Conservation (phyloP, 495 filamentous ascomycete species). For the Elaphomyces granulatus region DNA sequence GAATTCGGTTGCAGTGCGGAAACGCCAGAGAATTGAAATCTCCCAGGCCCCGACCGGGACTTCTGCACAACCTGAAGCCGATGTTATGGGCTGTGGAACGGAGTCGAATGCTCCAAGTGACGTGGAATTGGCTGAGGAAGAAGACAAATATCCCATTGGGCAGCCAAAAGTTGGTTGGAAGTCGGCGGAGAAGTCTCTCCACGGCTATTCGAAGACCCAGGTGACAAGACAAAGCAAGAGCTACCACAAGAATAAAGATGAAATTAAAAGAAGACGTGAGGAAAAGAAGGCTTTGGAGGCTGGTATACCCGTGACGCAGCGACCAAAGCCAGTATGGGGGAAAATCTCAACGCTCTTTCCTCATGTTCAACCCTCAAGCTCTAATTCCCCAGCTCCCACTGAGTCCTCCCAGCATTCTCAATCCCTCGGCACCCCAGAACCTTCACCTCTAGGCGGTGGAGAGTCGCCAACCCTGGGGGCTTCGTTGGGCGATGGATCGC, state of each 20-base stretch:
- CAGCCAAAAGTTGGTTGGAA: neutral
- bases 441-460: neutral
- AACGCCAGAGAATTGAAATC: no score
- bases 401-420: neutral
- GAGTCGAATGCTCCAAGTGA: neutral
- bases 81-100: no score
- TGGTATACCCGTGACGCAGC: neutral
- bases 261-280: neutral
- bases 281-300: neutral
- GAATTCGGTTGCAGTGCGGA: neutral
- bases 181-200: neutral
- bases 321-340: neutral
- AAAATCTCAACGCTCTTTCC: neutral
- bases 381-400: neutral
- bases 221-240: neutral
- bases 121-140: neutral
- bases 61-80: no score
- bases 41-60: no score
- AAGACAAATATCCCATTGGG: neutral
- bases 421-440: neutral
- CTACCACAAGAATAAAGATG: neutral
- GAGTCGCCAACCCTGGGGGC: neutral
- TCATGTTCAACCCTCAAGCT: neutral
- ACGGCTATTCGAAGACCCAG: neutral
- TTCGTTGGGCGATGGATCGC: neutral